These are phyloP conservation scores for Sporothrix protearum DNA, from an alignment of 2,329 filamentous ascomycete genomes.

Conservation along the genomic window DNA sequence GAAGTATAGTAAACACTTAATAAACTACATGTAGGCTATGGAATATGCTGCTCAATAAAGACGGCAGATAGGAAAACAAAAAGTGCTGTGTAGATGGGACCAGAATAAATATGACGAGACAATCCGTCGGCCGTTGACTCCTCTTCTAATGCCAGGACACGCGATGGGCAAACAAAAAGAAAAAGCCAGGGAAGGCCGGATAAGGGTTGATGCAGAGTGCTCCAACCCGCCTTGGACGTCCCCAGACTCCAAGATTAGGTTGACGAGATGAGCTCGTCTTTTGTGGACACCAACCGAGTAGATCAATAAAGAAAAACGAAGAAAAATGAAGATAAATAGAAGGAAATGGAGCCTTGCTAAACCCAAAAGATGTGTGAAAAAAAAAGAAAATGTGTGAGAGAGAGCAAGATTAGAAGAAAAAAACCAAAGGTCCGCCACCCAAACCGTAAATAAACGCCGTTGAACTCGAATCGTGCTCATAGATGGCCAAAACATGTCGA, in stretches of 20 bases:
- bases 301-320: background rate
- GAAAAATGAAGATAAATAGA: background rate
- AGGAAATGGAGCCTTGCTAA: conserved; percentile 3
- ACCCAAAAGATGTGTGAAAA: background rate
- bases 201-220: background rate
- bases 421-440: conserved; percentile 17
- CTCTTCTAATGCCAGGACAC: conserved; percentile 13
- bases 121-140: conserved; percentile 6
- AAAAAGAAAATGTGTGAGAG: background rate
- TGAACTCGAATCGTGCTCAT: background rate
- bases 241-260: conserved; percentile 11
- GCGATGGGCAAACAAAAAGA: background rate
- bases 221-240: background rate
- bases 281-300: background rate
- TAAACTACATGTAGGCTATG: conserved; percentile 4
- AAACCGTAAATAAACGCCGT: conserved; percentile 19
- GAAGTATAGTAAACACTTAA: background rate
- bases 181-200: background rate
- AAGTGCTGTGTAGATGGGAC: background rate
- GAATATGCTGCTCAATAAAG: conserved; percentile 6
- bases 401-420: background rate
- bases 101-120: conserved; percentile 2
- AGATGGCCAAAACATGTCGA: conserved; percentile 3
- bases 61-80: background rate
- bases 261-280: background rate